These are phyloP conservation scores for Terana coerulea DNA, from an alignment of 768 basidiomycete species.

Conservation along the genomic window DNA sequence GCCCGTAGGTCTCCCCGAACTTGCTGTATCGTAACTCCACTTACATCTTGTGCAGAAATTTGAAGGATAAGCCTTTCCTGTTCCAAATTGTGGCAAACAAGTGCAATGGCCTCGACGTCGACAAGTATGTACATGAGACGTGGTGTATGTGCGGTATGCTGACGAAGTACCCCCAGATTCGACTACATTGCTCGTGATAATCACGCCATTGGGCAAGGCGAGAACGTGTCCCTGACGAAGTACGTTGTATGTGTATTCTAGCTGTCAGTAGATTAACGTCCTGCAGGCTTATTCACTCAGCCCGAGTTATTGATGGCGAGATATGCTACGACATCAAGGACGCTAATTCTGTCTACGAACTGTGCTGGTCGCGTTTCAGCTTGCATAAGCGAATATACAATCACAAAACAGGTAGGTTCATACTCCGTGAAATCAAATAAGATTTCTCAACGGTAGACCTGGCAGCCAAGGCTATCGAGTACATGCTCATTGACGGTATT, in stretches of 20 bases:
- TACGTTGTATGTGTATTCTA: slow-evolving; percentile 7
- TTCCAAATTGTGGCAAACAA: slow-evolving; percentile 86
- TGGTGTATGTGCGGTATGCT: not conserved
- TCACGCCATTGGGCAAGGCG: slow-evolving; percentile 63
- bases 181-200: slow-evolving; percentile 81
- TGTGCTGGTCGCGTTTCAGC: slow-evolving; percentile 71
- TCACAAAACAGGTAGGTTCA: slow-evolving; percentile 63
- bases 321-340: slow-evolving; percentile 86
- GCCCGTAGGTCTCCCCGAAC: slow-evolving; percentile 39
- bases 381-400: slow-evolving; percentile 83
- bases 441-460: not conserved
- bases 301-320: slow-evolving; percentile 67
- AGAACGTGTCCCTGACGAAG: slow-evolving; percentile 47
- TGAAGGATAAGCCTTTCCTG: slow-evolving; percentile 60
- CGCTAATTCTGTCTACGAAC: slow-evolving; percentile 68
- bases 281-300: slow-evolving; percentile 66
- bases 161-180: too few relatives aligned
- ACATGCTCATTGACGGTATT: slow-evolving; percentile 84
- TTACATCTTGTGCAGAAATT: not conserved
- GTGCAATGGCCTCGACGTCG: slow-evolving; percentile 80
- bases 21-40: not conserved
- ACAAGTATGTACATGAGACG: slow-evolving; percentile 66
- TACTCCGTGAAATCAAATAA: not conserved
- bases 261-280: not conserved
- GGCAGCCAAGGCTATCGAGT: slow-evolving; percentile 74